phyloP scores from a whole-genome alignment of 2,329 filamentous ascomycete genomes.

The Sclerotiophoma versabilis region DNA sequence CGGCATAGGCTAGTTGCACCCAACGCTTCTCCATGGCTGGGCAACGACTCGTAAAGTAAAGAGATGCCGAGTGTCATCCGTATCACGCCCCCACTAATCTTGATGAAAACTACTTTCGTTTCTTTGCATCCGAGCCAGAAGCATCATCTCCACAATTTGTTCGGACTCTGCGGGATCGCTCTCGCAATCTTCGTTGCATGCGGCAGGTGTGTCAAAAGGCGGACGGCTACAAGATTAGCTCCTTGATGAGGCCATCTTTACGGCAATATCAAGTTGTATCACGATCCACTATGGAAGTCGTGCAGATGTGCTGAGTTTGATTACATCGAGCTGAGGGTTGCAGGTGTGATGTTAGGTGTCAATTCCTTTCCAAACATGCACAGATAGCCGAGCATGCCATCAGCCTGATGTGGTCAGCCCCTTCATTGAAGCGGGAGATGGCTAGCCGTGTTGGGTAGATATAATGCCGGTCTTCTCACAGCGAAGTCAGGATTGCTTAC shows the following conservation, averaged over 20 bases:
- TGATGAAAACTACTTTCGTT: constrained; percentile 27
- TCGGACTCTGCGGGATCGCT: constrained; percentile 20
- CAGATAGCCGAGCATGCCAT: constrained; percentile 19
- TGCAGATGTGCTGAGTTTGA: constrained; percentile 13
- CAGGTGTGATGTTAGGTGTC: constrained; percentile 14
- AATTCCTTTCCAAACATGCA: constrained; percentile 15
- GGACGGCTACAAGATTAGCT: constrained; percentile 16
- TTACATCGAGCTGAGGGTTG: constrained; percentile 10
- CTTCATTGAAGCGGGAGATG: constrained; percentile 5
- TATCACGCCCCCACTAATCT: constrained; percentile 33
- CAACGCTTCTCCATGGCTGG: constrained; percentile 21
- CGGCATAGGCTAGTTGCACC: constrained; percentile 35
- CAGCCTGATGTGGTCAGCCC: constrained; percentile 19
- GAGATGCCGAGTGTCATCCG: constrained; percentile 39
- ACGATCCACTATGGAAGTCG: constrained; percentile 14
- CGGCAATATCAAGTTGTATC: constrained; percentile 15
- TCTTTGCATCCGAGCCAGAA: constrained; percentile 33
- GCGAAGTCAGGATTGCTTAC: constrained; percentile 15
- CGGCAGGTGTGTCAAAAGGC: constrained; percentile 14
- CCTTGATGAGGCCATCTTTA: constrained; percentile 21
- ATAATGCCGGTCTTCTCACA: constrained; percentile 12
- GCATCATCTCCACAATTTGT: constrained; percentile 36
- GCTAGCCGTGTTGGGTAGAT: constrained; percentile 10
- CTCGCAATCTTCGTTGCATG: constrained; percentile 24
- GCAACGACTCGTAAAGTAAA: constrained; percentile 28